A percentile compares a stretch with the other conserved stretches of the same genome.
Evolutionary conservation across 495 filamentous ascomycete genomes (phyloP).

Genomic region (Lasiosphaeriaceae sp.): DNA sequence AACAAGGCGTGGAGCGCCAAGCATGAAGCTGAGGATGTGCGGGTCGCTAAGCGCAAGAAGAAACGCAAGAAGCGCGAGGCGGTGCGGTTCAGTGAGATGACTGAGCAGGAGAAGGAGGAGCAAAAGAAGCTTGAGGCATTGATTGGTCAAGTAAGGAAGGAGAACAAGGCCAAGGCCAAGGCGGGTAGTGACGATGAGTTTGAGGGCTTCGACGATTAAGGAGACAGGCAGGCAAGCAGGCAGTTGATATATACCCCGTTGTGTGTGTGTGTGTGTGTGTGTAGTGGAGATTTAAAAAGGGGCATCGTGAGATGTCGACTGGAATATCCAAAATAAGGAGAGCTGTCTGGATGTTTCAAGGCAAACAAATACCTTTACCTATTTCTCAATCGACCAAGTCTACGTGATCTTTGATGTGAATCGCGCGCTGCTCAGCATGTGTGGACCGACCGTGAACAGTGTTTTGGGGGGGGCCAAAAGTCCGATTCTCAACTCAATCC

Average conservation of each 20-base stretch:
- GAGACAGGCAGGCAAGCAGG: neutral
- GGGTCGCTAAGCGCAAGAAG: slow-evolving; percentile 65
- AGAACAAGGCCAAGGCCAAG: slow-evolving; percentile 44
- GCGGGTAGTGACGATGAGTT: slow-evolving; percentile 31
- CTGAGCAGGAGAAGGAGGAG: slow-evolving; percentile 66
- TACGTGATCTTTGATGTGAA: no score
- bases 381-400: no score
- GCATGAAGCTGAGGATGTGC: slow-evolving; percentile 62
- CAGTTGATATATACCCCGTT: neutral
- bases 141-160: slow-evolving; percentile 53
- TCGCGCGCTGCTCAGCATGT: no score
- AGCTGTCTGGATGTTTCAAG: no score
- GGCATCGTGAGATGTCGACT: no score
- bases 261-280: no score
- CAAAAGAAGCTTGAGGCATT: slow-evolving; percentile 67
- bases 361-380: no score
- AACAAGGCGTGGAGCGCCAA: slow-evolving; percentile 82
- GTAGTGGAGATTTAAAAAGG: no score
- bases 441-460: no score
- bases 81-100: slow-evolving; percentile 64
- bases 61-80: slow-evolving; percentile 69
- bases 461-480: no score
- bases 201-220: slow-evolving; percentile 39
- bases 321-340: no score
- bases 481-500: no score